These are phyloP conservation scores for Amauroascus niger DNA, from an alignment of 2,329 filamentous ascomycete genomes.

Conservation along the genomic window DNA sequence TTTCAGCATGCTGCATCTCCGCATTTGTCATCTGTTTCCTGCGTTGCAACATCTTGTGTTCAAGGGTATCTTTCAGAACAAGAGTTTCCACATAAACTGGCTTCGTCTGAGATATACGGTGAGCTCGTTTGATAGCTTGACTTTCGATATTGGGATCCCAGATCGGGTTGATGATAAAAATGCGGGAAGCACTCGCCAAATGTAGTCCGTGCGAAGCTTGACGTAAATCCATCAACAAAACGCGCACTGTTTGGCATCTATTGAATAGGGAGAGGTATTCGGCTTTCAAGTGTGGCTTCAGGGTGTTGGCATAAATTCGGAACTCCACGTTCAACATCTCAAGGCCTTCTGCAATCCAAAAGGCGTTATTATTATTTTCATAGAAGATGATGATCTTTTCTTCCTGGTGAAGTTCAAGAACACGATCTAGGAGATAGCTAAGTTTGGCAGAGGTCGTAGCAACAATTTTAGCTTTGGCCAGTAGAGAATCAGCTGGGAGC, in stretches of 20 bases:
- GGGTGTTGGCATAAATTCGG: constrained; percentile 45
- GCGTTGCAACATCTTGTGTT: constrained; percentile 70
- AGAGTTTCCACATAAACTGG: constrained; percentile 78
- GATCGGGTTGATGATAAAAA: constrained; percentile 84
- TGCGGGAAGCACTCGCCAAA: constrained; percentile 68
- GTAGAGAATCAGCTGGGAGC: constrained; percentile 38
- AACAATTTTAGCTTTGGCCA: constrained; percentile 54
- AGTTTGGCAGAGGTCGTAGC: constrained; percentile 81
- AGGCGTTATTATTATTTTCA: constrained; percentile 76
- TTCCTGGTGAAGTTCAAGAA: constrained; percentile 54
- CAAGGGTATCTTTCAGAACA: constrained; percentile 67
- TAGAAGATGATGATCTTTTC: constrained; percentile 94
- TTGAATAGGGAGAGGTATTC: constrained; percentile 75
- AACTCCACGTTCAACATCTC: constrained; percentile 59
- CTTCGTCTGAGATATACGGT: constrained; percentile 72
- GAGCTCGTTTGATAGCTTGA: constrained; percentile 82
- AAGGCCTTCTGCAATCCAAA: constrained; percentile 71
- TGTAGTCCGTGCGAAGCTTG: constrained; percentile 85
- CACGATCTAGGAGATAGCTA: constrained; percentile 68
- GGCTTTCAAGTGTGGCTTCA: constrained; percentile 55
- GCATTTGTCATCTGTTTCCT: constrained; percentile 62
- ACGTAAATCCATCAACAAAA: constrained; percentile 82
- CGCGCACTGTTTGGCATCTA: constrained; percentile 56
- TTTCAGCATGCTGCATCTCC: constrained; percentile 47
- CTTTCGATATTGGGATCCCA: constrained; percentile 75